phyloP scores from a whole-genome alignment of 371 early-diverging fungal species.

The Zychaea mexicana region DNA sequence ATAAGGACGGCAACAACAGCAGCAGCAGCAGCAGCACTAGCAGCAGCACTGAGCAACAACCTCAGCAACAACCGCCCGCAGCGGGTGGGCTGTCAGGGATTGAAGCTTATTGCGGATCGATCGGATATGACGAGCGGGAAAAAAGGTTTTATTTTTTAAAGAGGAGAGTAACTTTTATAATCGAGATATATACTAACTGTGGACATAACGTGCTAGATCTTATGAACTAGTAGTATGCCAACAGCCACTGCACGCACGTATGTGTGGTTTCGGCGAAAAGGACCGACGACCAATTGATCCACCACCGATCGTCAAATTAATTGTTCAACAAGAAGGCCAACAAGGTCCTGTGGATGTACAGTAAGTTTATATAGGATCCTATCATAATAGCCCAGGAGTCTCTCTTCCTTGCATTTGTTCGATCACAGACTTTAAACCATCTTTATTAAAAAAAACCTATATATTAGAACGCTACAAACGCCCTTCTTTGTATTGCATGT shows the following conservation, averaged over 20 bases:
- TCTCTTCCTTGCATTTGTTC: too few species aligned
- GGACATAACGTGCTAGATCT: conserved; percentile 26
- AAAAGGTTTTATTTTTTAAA: conserved; percentile 17
- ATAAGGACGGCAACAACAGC: background rate
- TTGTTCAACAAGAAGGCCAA: conserved; percentile 52
- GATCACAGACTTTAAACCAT: background rate
- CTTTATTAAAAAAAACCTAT: background rate
- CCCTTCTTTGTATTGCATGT: conserved; percentile 78
- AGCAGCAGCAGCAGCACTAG: background rate
- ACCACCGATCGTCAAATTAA: conserved; percentile 66
- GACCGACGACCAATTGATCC: conserved; percentile 74
- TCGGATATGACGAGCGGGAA: conserved; percentile 29
- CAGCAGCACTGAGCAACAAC: background rate
- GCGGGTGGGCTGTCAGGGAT: conserved; percentile 6
- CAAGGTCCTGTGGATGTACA: conserved; percentile 43
- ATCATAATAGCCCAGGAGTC: background rate
- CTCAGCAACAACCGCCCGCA: background rate
- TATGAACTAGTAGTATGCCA: conserved; percentile 65
- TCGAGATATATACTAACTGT: too few species aligned
- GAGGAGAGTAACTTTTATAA: background rate
- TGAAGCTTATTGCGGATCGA: conserved; percentile 7
- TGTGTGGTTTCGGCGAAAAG: conserved; percentile 88
- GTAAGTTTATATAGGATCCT: conserved; percentile 33
- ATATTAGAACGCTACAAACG: conserved; percentile 48
- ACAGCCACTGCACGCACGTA: conserved; percentile 81